Evolutionary conservation across 2,329 filamentous ascomycete genomes (phyloP).

Genomic region (Beauveria brongniartii): DNA sequence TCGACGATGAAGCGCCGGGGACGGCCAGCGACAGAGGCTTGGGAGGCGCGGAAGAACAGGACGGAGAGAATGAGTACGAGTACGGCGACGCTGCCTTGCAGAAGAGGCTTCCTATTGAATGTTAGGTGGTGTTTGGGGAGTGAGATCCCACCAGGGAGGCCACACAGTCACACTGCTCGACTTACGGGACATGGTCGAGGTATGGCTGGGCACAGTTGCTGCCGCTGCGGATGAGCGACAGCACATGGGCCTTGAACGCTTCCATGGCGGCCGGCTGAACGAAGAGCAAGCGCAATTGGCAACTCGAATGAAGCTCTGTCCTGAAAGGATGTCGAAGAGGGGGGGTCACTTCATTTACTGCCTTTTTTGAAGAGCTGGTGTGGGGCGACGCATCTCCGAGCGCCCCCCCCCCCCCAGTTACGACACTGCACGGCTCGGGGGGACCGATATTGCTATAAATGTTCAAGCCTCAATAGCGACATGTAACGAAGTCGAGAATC

Average conservation of each 20-base stretch:
- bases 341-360: neutral
- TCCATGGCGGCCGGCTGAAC: neutral
- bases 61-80: conserved; percentile 24
- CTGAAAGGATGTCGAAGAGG: neutral
- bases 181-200: conserved; percentile 9
- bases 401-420: neutral
- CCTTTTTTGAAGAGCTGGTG: conserved; percentile 5
- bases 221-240: conserved; percentile 5
- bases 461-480: neutral
- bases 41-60: conserved; percentile 22
- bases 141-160: neutral
- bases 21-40: conserved; percentile 25
- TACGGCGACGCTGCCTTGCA: conserved; percentile 23
- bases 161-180: neutral
- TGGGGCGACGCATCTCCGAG: neutral
- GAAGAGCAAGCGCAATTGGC: neutral
- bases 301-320: neutral
- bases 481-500: neutral
- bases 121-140: neutral
- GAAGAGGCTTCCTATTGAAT: conserved; percentile 17
- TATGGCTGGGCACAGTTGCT: conserved; percentile 3
- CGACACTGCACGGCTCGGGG: neutral
- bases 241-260: conserved; percentile 1
- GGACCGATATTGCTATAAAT: neutral
- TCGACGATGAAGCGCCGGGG: conserved; percentile 53